Evolutionary conservation across 2,329 filamentous ascomycete genomes (phyloP), one percentile per base, ranked within the genome.

Genomic region (Coniochaeta sp.): DNA sequence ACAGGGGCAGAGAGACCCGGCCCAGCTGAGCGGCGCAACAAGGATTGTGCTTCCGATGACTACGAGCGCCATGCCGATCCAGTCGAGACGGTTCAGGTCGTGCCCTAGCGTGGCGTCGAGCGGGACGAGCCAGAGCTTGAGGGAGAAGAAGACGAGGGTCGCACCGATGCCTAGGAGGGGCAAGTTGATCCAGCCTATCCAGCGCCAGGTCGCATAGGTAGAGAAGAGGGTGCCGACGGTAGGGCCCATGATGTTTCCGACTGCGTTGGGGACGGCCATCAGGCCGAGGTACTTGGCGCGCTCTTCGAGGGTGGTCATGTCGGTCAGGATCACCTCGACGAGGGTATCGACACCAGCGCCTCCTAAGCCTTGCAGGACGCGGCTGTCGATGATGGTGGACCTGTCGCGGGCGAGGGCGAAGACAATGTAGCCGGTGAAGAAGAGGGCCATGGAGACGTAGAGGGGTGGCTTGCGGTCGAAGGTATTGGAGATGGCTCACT

Each of bases 321-420:
- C 72, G 52, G 67, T 63, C 19, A 74, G 61, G 54, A 73, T 68
- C 50, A 74, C 63, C 56, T 72, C 69, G 55, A 60, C 64, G 1
- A 73, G 64, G 3, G 71, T 67, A 43, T 70, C 68, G 3, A 73
- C 64, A 0, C 71, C 71, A 24, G 70, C 71, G 7, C 64, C 69
- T 6, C 72, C 71, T 0, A 73, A 47, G 12, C 74, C 75, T 55
- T 77, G 73, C 5, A 76, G 60, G 1, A 67, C 60, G 4, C 74
- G 68, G 17, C 74, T 74, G 7, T 62, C 57, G 24, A 77, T 68
- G 33, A 76, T 62, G 19, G 70, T 62, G 34, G 56, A 22, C 59
- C 72, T 73, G 62, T 58, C 66, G 6, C 64, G 58, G 0, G 74
- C 72, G 22, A 68, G 44, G 74, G 85, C 84, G 34, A 86, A 72